Base-by-base conservation (phyloP, 306 rosid genomes). In the Trifolium dubium region DNA sequence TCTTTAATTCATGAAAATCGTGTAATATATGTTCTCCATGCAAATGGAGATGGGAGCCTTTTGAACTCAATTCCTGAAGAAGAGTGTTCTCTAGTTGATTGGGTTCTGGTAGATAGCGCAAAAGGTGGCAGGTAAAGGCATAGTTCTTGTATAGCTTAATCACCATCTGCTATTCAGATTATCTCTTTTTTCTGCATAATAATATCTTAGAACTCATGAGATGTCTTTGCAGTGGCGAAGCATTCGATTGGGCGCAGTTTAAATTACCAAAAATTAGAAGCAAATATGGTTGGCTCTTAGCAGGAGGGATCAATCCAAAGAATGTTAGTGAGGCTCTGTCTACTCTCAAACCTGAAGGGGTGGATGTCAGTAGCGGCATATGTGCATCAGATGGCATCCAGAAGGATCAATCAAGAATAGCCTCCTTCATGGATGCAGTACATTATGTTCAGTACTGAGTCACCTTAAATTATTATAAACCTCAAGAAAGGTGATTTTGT, bases 221-320 rank as follows among this genome's bases (percentile, higher is more conserved):
- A 67, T 2, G 13, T 79, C 46, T 39, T 40, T 89, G 67, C 85
- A 93, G 97, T 67, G 98, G 98, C 2, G 69, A 76, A 62, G 90
- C 97, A 51, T 94, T 94, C 62, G 70, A 91, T 53, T 89, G 98
- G 97, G 81, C 77, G 15, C 80, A 74, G 80, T 89, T 94, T 81
- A 89, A 83, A 82, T 81, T 83, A 66, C 96, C 97, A 40, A 69
- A 61, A 63, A 83, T 85, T 72, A 77, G 81, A 77, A 89, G 99
- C 89, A 94, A 89, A 74, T 44, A 88, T 12, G 99, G 98, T n/a
- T 91, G 97, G 97, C 96, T 93, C 60, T 82, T 91, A 79, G 98
- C 98, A 9, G 98, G 98, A 85, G 98, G 97, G 55, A 84, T 93
- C 78, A 84, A 76, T 72, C 91, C 96, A 1, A 81, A 83, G 46